Base-by-base conservation (phyloP, 2,329 filamentous ascomycete species). In the Xylariales sp. region DNA sequence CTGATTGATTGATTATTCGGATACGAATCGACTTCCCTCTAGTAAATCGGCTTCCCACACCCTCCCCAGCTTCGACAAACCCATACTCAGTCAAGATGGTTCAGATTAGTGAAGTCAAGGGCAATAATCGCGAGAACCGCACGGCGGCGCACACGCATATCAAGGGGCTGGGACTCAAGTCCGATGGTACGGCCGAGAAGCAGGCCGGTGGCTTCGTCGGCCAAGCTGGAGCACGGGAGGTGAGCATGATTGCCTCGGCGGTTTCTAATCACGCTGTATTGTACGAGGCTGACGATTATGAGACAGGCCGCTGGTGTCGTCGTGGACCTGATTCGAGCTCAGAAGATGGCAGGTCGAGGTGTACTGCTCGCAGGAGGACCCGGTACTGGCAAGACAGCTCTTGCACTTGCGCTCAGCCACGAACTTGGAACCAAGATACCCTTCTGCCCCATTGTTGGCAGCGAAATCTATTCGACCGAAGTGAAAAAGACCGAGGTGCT, bases 401-500 rank as follows among this genome's bases (percentile, higher is more conserved):
- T 98, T 50, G 93, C 93, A 36, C 78, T 97, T 46, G 93, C 93
- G 36, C 88, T 98, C 54, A 95, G 88, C 64, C 93, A 97, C 68
- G 93, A 98, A 65, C 76, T 98, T 51, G 93, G 93, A 53, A 96
- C 90, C 37, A 97, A 96, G 72, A 95, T 98, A 43, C 93, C 93
- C 5, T 98, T 98, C 64, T 96, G 93, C 65, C 90, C 91, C 28
- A 97, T 98, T 60, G 93, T 96, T 40, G 93, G 90, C 55, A 96
- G 90, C 72, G 93, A 98, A 68, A 86, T 98, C 57, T 98, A 96
- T 71, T 95, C 88, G 53, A 85, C 91, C 33, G 93, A 98, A 68
- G 90, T 98, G 50, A 98, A 98, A 80, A 98, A 98, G 80, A 98
- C 93, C 37, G 93, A 98, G 67, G 86, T 95, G 52, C 71, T 98